Conservation (phyloP, 2,329 filamentous ascomycete species). For the Arthroderma sp. region DNA sequence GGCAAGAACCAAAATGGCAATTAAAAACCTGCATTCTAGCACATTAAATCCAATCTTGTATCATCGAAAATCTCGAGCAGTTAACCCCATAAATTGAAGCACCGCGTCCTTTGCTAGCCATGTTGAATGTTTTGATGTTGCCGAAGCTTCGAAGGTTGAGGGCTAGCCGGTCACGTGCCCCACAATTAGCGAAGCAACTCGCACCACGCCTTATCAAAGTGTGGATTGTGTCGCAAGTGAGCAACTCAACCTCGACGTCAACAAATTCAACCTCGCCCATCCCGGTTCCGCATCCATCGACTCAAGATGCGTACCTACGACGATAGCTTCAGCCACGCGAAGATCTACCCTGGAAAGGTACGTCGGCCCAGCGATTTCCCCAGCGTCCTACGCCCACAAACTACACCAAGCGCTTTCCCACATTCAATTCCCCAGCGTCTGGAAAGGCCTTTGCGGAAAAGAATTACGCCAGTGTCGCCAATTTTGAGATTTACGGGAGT, state of each 20-base stretch:
- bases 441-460: no score
- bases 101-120: no score
- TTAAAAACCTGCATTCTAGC: no score
- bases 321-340: conserved; percentile 63
- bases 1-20: no score
- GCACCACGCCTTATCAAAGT: conserved; percentile 28
- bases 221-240: conserved; percentile 15
- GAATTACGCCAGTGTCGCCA: no score
- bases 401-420: no score
- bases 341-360: conserved; percentile 73
- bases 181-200: conserved; percentile 30
- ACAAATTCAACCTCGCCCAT: conserved; percentile 22
- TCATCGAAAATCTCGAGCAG: no score
- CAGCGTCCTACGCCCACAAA: no score
- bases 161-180: conserved; percentile 25
- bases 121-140: not conserved
- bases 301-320: conserved; percentile 63
- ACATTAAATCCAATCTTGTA: no score
- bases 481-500: no score
- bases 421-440: no score
- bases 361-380: conserved; percentile 18
- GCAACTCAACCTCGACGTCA: conserved; percentile 29
- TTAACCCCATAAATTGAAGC: no score
- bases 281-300: conserved; percentile 30
- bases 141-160: conserved; percentile 11